These are phyloP conservation scores for Saccharomycopsis babjevae DNA, from an alignment of 805 yeast species.

Conservation along the genomic window DNA sequence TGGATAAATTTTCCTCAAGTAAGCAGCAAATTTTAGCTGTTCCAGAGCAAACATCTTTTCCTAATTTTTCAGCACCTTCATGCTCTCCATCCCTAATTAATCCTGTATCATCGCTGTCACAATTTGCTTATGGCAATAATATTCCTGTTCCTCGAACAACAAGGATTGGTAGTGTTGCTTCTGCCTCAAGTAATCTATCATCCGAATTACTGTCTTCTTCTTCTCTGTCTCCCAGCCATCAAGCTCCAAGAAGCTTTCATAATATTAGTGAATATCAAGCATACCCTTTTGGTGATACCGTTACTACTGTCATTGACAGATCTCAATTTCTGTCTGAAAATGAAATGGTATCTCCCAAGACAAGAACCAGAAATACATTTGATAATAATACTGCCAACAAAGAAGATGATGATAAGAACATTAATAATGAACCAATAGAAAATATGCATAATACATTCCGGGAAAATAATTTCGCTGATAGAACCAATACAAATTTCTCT, in stretches of 20 bases:
- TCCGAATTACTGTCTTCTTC: not conserved
- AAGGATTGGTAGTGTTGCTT: not conserved
- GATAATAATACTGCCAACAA: not conserved
- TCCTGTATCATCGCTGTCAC: not conserved
- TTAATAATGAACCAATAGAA: not conserved
- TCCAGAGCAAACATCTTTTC: slow-evolving; percentile 42
- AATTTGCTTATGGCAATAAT: not conserved
- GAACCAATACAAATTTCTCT: not conserved
- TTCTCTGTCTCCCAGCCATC: slow-evolving; percentile 1
- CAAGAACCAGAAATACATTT: not conserved
- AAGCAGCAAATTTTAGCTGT: not conserved
- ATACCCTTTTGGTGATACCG: not conserved
- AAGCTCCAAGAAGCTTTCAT: not conserved
- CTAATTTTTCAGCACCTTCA: slow-evolving; percentile 39
- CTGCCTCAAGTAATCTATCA: not conserved
- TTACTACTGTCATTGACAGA: not conserved
- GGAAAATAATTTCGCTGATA: not conserved
- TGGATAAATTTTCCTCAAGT: not conserved
- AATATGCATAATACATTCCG: not conserved
- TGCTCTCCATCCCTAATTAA: slow-evolving; percentile 6
- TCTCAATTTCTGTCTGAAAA: not conserved
- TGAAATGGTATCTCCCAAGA: not conserved
- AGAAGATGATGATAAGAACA: not conserved
- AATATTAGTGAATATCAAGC: not conserved
- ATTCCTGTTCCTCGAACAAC: not conserved